phyloP scores from a whole-genome alignment of 495 filamentous ascomycete genomes.

The Pyronema domesticum region DNA sequence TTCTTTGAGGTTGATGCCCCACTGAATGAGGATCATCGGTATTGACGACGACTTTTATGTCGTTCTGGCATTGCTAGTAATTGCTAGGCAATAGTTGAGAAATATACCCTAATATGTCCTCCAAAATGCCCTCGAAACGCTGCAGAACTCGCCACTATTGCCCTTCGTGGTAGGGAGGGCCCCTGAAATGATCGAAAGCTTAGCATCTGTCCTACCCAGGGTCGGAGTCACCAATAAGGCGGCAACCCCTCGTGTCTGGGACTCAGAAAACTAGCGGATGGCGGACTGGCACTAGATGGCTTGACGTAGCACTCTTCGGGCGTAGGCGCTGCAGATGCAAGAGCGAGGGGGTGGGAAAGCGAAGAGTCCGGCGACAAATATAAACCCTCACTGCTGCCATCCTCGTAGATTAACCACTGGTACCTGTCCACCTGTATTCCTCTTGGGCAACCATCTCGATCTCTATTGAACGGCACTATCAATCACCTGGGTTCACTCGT shows the following conservation, averaged over 20 bases:
- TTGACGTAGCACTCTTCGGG: not conserved
- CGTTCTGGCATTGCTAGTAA: not conserved
- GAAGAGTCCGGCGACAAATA: not conserved
- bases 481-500: slow-evolving; percentile 2
- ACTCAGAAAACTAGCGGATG: not conserved
- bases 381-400: slow-evolving; percentile 3
- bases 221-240: not conserved
- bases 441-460: not conserved
- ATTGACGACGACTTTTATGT: not conserved
- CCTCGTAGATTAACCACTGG: not conserved
- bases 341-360: not conserved
- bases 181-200: slow-evolving; percentile 3
- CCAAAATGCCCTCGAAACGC: not conserved
- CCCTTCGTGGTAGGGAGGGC: not conserved
- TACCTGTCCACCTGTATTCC: not conserved
- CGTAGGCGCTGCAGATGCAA: not conserved
- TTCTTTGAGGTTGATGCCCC: too few relatives aligned
- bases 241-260: not conserved
- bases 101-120: not conserved
- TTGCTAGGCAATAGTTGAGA: not conserved
- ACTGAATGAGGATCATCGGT: not conserved
- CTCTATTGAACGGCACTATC: not conserved
- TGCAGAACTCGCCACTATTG: too few relatives aligned
- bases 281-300: not conserved
- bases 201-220: slow-evolving; percentile 1